phyloP scores from a whole-genome alignment of 805 yeast species.

The Peterozyma toletana region DNA sequence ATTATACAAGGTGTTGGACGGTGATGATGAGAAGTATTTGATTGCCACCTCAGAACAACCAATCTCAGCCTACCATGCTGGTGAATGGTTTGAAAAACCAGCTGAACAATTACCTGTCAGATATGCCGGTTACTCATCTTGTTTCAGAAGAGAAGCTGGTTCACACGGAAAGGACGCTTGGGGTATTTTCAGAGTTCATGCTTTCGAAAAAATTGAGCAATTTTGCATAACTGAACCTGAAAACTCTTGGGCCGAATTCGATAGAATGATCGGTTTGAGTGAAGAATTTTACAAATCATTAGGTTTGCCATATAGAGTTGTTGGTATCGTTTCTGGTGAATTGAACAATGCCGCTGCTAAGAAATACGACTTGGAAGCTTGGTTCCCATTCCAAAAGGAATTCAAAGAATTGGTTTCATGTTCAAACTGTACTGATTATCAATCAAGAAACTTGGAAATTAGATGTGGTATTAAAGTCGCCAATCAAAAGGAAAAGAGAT shows the following conservation, averaged over 20 bases:
- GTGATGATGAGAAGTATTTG: conserved; percentile 94
- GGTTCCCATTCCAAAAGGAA: conserved; percentile 99
- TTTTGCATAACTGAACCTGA: conserved; percentile 95
- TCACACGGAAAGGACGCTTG: conserved; percentile 99
- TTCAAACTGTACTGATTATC: conserved; percentile 99
- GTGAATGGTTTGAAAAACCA: conserved; percentile 98
- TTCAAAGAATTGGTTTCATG: conserved; percentile 97
- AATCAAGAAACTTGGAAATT: conserved; percentile 96
- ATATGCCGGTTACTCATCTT: conserved; percentile 96
- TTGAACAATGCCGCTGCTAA: conserved; percentile 98
- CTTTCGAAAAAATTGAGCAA: conserved; percentile 97
- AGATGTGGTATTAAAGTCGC: conserved; percentile 97
- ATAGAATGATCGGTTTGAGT: conserved; percentile 83
- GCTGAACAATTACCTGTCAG: conserved; percentile 93
- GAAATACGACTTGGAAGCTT: conserved; percentile 97
- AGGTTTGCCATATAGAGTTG: conserved; percentile 93
- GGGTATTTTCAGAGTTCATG: conserved; percentile 99
- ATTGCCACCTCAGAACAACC: conserved; percentile 99
- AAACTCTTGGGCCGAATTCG: conserved; percentile 96
- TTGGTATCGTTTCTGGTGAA: conserved; percentile 97
- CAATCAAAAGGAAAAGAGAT: conserved; percentile 93
- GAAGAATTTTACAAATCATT: conserved; percentile 92
- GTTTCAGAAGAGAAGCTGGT: conserved; percentile 99
- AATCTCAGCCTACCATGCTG: conserved; percentile 93
- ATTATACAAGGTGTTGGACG: conserved; percentile 92